Base-by-base conservation (phyloP, 192 early-diverging fungal genomes). In the Backusella tuberculispora region DNA sequence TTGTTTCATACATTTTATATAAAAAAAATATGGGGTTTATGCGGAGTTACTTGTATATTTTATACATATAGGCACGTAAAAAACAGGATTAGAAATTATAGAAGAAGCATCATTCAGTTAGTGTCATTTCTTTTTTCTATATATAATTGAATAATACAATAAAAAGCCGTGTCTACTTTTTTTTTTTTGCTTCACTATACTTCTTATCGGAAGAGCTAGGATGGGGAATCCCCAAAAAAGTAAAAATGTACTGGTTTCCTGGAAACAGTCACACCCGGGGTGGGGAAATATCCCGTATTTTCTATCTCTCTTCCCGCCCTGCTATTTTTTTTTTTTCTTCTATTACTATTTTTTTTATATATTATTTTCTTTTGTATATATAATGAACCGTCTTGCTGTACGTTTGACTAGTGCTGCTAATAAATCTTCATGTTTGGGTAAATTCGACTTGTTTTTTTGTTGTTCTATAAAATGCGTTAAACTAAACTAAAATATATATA, bases 291-390 rank as follows among this genome's bases (percentile, higher is more conserved):
- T 60, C 53, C 53, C 53, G 53, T 60, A 24, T 60, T 60, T 60
- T 60, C 53, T 60, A 60, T 60, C 53, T 60, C 53, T 60, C 53
- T 60, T 60, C 53, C 53, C 53, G 53, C 26, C 53, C 53, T 19
- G 21, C 21, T 60, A 60, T 60, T 60, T 60, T 56, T 56, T 60
- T 9, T 24, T 60, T 60, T 60, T 60, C 4, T 24, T 60, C 12
- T 24, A 2, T 17, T n/a, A 24, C 53, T 24, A 8, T 60, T 26
- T 13, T 60, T 60, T 26, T 60, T 26, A 3, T 60, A 60, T 50
- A 50, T 50, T 21, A 60, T 43, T 43, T 2, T 50, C 24, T 26
- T 60, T 26, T 60, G 21, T 8, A 50, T 50, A 50, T 50, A 60
- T 26, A 26, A 60, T 60, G 53, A 60, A 60, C 53, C 53, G 53